Conservation (phyloP, 2,329 filamentous ascomycete species). For the Xylaria hypoxylon region DNA sequence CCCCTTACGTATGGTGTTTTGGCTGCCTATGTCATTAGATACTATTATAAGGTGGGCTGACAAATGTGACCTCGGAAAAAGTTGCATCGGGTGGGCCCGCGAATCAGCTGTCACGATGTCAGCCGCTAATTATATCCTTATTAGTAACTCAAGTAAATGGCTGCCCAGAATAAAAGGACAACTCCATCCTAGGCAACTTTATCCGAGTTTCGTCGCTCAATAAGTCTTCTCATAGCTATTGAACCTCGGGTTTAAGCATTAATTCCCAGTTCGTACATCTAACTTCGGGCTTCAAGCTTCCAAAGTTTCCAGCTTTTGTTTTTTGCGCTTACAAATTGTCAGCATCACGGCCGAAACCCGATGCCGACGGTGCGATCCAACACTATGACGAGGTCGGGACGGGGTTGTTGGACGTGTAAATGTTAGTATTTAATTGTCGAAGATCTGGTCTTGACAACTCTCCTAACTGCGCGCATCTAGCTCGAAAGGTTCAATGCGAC, state of each 20-base stretch:
- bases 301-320: constrained; percentile 3
- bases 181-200: constrained; percentile 36
- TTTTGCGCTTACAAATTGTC: background rate
- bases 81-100: constrained; percentile 39
- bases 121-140: background rate
- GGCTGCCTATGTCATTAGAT: background rate
- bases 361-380: constrained; percentile 5
- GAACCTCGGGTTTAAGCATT: constrained; percentile 19
- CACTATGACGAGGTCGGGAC: constrained; percentile 18
- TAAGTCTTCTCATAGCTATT: background rate
- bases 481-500: constrained; percentile 45
- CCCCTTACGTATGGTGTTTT: background rate
- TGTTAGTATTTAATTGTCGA: constrained; percentile 32
- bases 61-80: constrained; percentile 36
- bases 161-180: constrained; percentile 31
- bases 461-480: constrained; percentile 26
- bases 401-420: constrained; percentile 46
- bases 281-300: constrained; percentile 6
- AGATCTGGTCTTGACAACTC: background rate
- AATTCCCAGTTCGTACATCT: background rate
- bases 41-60: constrained; percentile 22
- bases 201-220: constrained; percentile 20
- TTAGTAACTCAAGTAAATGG: background rate
- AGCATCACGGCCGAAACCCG: background rate
- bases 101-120: constrained; percentile 3